These are phyloP conservation scores for Suillus lakei DNA, from an alignment of 768 basidiomycete genomes.

Conservation along the genomic window DNA sequence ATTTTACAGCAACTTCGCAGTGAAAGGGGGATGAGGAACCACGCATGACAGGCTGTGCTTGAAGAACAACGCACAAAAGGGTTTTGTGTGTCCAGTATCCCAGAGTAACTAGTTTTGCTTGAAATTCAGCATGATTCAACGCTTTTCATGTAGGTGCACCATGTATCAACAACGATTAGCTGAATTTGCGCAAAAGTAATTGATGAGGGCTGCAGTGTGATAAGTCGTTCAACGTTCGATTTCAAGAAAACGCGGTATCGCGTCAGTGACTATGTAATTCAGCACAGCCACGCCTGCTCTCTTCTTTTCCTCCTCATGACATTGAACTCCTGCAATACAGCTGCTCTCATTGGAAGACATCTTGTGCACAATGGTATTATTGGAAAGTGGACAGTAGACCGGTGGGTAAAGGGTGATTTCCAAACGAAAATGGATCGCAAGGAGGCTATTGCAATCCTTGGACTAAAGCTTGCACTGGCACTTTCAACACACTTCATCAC, in stretches of 20 bases:
- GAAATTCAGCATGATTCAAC: not conserved
- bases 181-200: not conserved
- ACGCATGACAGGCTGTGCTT: not conserved
- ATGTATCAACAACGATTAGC: not conserved
- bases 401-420: constrained; percentile 95
- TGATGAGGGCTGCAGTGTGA: not conserved
- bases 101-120: not conserved
- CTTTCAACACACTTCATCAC: constrained; percentile 1
- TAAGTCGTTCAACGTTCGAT: too few relatives aligned
- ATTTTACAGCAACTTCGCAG: not conserved
- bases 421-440: constrained; percentile 94
- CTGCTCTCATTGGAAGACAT: constrained; percentile 75
- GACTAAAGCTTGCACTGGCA: constrained; percentile 84
- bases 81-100: not conserved
- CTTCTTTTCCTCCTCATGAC: constrained; percentile 54
- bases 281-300: constrained; percentile 3
- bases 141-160: not conserved
- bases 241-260: not conserved
- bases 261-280: not conserved
- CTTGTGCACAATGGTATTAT: constrained; percentile 66
- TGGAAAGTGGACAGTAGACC: constrained; percentile 65
- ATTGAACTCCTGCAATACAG: constrained; percentile 78
- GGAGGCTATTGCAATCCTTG: constrained; percentile 91
- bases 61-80: not conserved
- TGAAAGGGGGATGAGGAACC: not conserved